These are phyloP conservation scores for Pythium phragmitis DNA, from an alignment of 352 stramenopile genomes.

Conservation along the genomic window DNA sequence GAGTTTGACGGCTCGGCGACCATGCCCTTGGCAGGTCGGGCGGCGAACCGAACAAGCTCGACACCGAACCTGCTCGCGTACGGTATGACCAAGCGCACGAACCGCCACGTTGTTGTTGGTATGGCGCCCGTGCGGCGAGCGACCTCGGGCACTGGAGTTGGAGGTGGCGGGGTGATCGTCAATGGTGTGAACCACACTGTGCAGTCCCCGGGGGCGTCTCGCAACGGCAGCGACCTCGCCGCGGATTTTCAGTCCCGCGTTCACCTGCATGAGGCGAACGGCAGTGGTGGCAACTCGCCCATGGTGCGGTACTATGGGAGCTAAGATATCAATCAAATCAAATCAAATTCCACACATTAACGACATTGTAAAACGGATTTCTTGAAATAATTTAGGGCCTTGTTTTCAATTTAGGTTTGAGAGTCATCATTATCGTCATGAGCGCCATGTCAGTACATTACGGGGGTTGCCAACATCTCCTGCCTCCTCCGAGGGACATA, in stretches of 20 bases:
- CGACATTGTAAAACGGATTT: too few relatives aligned
- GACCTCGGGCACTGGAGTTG: conserved; percentile 2
- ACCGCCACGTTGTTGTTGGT: conserved; percentile 20
- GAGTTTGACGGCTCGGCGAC: conserved; percentile 12
- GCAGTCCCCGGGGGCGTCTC: conserved; percentile 1
- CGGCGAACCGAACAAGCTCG: conserved; percentile 10
- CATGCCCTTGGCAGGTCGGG: neutral
- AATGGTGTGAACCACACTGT: conserved; percentile 23
- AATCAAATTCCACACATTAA: too few relatives aligned
- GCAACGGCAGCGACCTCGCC: neutral
- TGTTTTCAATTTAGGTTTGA: neutral
- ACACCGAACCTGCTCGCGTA: conserved; percentile 29
- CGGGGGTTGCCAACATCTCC: too few relatives aligned
- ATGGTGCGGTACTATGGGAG: conserved; percentile 26
- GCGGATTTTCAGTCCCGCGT: conserved; percentile 15
- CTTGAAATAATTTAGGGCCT: too few relatives aligned
- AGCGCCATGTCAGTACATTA: too few relatives aligned
- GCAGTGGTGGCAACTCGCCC: conserved; percentile 9
- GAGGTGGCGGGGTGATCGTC: conserved; percentile 8
- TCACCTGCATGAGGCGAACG: conserved; percentile 10
- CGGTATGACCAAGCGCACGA: conserved; percentile 26
- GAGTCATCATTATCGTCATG: neutral
- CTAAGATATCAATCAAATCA: conserved; percentile 3
- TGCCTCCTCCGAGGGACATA: too few relatives aligned
- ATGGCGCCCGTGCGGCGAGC: conserved; percentile 23